A percentile compares a stretch with the other conserved stretches of the same genome.
Conservation (phyloP, 306 rosid species). For the Prunus dulcis region DNA sequence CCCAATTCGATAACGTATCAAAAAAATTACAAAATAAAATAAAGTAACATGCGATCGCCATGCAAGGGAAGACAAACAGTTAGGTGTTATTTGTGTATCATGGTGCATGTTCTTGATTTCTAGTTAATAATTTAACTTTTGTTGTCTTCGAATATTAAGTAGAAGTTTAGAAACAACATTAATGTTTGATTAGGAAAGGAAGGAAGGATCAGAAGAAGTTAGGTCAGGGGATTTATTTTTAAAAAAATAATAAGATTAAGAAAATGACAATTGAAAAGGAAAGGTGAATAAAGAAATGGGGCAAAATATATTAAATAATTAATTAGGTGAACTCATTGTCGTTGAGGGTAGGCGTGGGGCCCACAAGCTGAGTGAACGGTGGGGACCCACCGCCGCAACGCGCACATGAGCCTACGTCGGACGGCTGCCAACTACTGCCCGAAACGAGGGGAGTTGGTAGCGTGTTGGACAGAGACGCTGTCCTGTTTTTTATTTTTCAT, state of each 20-base stretch:
- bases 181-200: background rate
- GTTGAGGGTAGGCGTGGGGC: constrained; percentile 22
- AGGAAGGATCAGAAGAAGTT: background rate
- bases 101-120: background rate
- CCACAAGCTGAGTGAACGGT: constrained; percentile 27
- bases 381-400: constrained; percentile 63
- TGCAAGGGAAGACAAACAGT: background rate
- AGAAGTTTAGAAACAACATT: background rate
- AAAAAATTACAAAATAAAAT: too few relatives aligned
- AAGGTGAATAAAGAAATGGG: background rate
- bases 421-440: constrained; percentile 72
- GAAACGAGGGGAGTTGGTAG: constrained; percentile 55
- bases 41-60: background rate
- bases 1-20: too few relatives aligned
- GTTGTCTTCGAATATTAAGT: background rate
- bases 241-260: background rate
- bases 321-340: background rate
- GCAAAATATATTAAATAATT: background rate
- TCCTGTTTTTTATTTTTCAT: background rate
- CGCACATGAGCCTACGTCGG: constrained; percentile 67
- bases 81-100: background rate
- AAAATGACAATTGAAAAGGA: background rate
- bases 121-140: background rate
- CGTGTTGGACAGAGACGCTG: constrained; percentile 23
- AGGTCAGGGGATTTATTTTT: background rate